Evolutionary conservation across 2,329 filamentous ascomycete genomes (phyloP).

Genomic region (Penicillium hesseltinei): DNA sequence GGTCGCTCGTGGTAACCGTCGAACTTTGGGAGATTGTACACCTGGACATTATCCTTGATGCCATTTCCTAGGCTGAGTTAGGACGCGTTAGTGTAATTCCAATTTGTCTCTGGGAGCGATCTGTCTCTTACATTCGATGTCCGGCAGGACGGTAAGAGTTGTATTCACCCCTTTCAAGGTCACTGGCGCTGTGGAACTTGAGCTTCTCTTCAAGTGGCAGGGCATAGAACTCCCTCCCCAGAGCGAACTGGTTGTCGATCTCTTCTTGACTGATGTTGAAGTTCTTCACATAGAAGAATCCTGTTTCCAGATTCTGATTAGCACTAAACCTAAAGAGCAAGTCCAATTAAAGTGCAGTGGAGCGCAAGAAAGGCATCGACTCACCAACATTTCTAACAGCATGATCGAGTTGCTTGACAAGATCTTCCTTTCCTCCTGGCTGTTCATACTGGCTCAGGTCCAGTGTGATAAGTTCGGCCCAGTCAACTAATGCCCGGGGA

Average conservation of each 20-base stretch:
- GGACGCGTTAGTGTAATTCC: conserved; percentile 6
- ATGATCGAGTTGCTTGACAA: conserved; percentile 56
- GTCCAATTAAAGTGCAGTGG: neutral
- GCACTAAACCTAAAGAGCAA: neutral
- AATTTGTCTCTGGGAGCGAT: neutral
- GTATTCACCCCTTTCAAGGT: conserved; percentile 55
- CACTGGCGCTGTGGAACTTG: conserved; percentile 49
- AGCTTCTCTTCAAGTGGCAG: conserved; percentile 59
- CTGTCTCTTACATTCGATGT: conserved; percentile 31
- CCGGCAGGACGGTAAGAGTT: conserved; percentile 57
- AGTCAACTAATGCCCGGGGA: conserved; percentile 38
- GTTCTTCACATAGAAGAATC: conserved; percentile 64
- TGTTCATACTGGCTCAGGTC: conserved; percentile 56
- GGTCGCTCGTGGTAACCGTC: conserved; percentile 46
- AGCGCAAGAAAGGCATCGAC: neutral
- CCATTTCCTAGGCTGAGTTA: conserved; percentile 36
- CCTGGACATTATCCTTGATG: conserved; percentile 56
- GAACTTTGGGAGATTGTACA: conserved; percentile 62
- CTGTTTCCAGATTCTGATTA: conserved; percentile 31
- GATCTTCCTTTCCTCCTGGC: conserved; percentile 54
- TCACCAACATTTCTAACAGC: conserved; percentile 49
- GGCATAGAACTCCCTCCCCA: conserved; percentile 59
- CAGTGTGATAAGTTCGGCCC: conserved; percentile 59
- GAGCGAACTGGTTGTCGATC: conserved; percentile 60
- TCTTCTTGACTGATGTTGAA: conserved; percentile 61